phyloP scores from a whole-genome alignment of 192 early-diverging fungal species.

The Coemansia nantahalensis region DNA sequence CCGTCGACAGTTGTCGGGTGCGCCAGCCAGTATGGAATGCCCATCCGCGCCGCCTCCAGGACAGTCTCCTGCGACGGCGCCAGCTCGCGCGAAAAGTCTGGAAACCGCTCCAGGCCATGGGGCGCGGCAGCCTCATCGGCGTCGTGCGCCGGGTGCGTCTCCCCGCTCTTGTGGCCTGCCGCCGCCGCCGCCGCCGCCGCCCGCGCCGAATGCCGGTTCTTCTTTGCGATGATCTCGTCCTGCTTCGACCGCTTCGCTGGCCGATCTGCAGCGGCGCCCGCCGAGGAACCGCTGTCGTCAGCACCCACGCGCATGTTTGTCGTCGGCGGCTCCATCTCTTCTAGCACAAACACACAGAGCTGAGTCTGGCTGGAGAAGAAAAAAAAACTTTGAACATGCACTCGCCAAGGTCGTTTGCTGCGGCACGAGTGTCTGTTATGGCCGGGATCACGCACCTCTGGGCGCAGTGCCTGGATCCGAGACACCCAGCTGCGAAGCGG shows the following conservation, averaged over 20 bases:
- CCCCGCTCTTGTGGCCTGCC: background rate
- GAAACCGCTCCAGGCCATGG: slow-evolving; percentile 41
- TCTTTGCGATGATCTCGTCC: slow-evolving; percentile 8
- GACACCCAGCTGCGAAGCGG: too few species aligned
- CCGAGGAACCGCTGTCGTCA: background rate
- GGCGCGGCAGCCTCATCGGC: background rate
- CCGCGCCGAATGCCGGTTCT: slow-evolving; percentile 5
- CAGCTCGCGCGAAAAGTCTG: slow-evolving; percentile 45
- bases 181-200: background rate
- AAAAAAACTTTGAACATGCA: too few species aligned
- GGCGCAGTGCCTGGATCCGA: too few species aligned
- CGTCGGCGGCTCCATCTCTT: too few species aligned
- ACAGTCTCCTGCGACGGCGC: slow-evolving; percentile 19
- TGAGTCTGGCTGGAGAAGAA: too few species aligned
- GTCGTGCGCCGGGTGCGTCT: background rate
- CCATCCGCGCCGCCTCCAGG: slow-evolving; percentile 53
- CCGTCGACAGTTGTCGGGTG: slow-evolving; percentile 74
- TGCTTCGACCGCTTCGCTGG: background rate
- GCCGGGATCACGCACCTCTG: too few species aligned
- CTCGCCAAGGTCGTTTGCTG: too few species aligned
- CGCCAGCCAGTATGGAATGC: slow-evolving; percentile 87
- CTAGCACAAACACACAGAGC: too few species aligned
- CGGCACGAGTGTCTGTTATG: too few species aligned
- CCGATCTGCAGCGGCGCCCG: background rate
- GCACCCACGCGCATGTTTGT: too few species aligned